Base-by-base conservation (phyloP, 2,329 filamentous ascomycete species). In the Colletotrichum magnum region DNA sequence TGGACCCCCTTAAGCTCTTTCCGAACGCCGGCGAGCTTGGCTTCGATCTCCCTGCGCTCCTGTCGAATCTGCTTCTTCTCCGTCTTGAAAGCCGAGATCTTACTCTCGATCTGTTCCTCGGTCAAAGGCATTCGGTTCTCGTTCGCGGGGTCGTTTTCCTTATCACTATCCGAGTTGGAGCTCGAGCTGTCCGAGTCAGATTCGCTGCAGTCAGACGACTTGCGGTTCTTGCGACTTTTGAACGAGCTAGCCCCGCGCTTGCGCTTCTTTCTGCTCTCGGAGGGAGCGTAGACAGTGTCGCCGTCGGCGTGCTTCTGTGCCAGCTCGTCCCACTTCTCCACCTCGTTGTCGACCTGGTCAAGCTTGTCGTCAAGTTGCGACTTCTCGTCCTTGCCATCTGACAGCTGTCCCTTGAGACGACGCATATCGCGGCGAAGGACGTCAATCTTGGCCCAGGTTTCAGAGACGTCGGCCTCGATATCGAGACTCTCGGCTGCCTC, bases 401-500 rank as follows among this genome's bases (percentile, higher is more conserved):
- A 21, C 10, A 70, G 58, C 6, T 26, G 18, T 16, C 39, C 18
- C 50, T 64, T 54, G 85, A 0, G 70, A 1, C 72, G 65, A 16
- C 65, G 60, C 6, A 81, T 67, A 2, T 63, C 58, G 5, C 64
- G 43, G 26, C 73, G 70, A 45, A 81, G 61, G 7, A 72, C 47
- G 6, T 78, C 72, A 2, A 77, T 73, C 18, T 72, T 73, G 2
- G 72, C 68, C 71, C 73, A 83, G 75, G 74, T 85, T 78, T 65
- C 75, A 1, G 71, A 73, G 58, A 81, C 39, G 16, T 69, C 51
- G 7, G 45, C 16, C 15, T 66, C 67, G 6, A 66, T 61, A 28
- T 72, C 75, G 7, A 87, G 76, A 26, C 75, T 79, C 18, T 81
- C 78, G 0, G 74, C 60, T 16, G 76, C 75, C 64, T 84, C 82